Evolutionary conservation across 495 filamentous ascomycete genomes (phyloP).

Genomic region (Hypoxylon fragiforme): DNA sequence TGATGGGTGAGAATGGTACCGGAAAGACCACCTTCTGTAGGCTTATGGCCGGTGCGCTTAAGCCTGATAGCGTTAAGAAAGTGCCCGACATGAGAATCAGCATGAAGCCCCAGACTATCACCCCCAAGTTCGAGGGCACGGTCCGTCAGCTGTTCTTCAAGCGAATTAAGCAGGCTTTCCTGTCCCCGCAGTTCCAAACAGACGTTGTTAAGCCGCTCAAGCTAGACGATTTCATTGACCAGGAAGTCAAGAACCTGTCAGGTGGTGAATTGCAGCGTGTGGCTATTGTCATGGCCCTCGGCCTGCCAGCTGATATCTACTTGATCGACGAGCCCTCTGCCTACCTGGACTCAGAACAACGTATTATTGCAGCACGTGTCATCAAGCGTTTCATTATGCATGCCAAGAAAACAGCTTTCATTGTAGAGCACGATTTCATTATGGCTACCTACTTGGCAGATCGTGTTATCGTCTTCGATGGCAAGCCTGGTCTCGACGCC

Average conservation of each 20-base stretch:
- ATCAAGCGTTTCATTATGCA: conserved; percentile 99
- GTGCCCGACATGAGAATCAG: conserved; percentile 94
- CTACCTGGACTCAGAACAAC: conserved; percentile 97
- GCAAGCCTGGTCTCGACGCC: conserved; percentile 83
- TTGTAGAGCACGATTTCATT: conserved; percentile 99
- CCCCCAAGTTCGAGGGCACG: conserved; percentile 91
- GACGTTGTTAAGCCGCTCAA: conserved; percentile 98
- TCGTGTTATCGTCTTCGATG: conserved; percentile 97
- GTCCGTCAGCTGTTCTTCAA: conserved; percentile 92
- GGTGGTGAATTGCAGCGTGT: conserved; percentile 99
- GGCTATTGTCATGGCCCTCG: conserved; percentile 93
- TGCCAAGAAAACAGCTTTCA: conserved; percentile 97
- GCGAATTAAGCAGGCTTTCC: conserved; percentile 95
- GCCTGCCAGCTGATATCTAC: conserved; percentile 96
- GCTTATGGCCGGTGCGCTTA: conserved; percentile 88
- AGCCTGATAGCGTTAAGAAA: conserved; percentile 75
- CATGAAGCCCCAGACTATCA: conserved; percentile 99
- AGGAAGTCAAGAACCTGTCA: conserved; percentile 97
- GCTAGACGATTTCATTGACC: conserved; percentile 98
- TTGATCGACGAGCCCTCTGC: conserved; percentile 95
- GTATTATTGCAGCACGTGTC: conserved; percentile 93
- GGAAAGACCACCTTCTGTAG: conserved; percentile 98
- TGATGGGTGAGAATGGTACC: conserved; percentile 98
- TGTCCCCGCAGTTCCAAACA: conserved; percentile 96
- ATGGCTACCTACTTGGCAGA: conserved; percentile 98